Percentiles rank a stretch among this genome's conserved stretches.
Evolutionary conservation across 2,329 filamentous ascomycete species (phyloP).

Genomic region (Penicillium hordei): DNA sequence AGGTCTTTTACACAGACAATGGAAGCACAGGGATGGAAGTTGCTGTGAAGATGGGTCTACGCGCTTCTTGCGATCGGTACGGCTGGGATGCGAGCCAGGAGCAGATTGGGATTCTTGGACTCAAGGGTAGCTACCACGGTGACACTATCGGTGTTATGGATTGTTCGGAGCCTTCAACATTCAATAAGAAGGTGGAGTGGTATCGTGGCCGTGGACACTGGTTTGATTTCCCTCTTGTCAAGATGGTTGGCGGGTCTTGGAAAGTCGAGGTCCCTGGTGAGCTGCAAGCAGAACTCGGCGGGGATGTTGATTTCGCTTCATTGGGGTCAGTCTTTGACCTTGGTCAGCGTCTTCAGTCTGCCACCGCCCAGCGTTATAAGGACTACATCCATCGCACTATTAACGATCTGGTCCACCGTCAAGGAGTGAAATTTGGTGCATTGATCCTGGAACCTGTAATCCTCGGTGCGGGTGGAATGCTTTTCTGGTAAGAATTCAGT

Average conservation of each 20-base stretch:
- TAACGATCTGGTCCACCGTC: slow-evolving; percentile 50
- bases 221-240: slow-evolving; percentile 75
- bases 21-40: slow-evolving; percentile 82
- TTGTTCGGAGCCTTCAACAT: slow-evolving; percentile 72
- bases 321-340: slow-evolving; percentile 63
- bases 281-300: slow-evolving; percentile 50
- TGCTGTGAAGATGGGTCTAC: slow-evolving; percentile 79
- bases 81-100: slow-evolving; percentile 60
- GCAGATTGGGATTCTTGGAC: slow-evolving; percentile 66
- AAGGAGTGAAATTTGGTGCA: slow-evolving; percentile 70
- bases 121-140: slow-evolving; percentile 81
- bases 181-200: slow-evolving; percentile 83
- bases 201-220: slow-evolving; percentile 76
- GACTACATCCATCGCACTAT: slow-evolving; percentile 59
- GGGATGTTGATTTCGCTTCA: slow-evolving; percentile 47
- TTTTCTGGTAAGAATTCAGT: slow-evolving; percentile 63
- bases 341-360: slow-evolving; percentile 46
- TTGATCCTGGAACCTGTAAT: slow-evolving; percentile 78
- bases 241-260: slow-evolving; percentile 68
- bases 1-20: slow-evolving; percentile 82
- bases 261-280: slow-evolving; percentile 56
- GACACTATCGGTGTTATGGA: slow-evolving; percentile 91
- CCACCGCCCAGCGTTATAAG: slow-evolving; percentile 56
- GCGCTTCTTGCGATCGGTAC: slow-evolving; percentile 66
- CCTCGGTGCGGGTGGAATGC: slow-evolving; percentile 80